Conservation (phyloP, 2,329 filamentous ascomycete genomes). For the Fusarium redolens region DNA sequence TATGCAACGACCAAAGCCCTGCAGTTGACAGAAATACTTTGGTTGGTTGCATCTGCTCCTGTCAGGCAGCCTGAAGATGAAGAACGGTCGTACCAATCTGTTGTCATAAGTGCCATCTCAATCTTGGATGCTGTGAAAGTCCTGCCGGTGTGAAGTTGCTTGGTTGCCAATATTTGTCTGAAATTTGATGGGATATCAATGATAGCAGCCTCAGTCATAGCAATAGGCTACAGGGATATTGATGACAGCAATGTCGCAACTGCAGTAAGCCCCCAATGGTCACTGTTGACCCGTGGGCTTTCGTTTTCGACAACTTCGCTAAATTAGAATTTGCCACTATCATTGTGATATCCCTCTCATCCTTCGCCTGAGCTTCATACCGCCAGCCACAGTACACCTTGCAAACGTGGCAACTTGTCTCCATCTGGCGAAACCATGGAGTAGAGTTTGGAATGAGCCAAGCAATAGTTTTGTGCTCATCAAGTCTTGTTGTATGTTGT, state of each 20-base stretch:
- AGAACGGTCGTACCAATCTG: constrained; percentile 12
- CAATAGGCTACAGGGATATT: constrained; percentile 15
- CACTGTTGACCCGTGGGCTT: constrained; percentile 23
- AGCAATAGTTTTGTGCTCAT: background rate
- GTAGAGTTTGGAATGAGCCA: background rate
- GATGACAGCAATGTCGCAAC: constrained; percentile 24
- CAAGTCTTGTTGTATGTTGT: background rate
- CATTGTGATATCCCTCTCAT: constrained; percentile 29
- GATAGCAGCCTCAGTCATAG: background rate
- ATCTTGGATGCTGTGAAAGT: background rate
- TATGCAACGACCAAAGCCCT: constrained; percentile 17
- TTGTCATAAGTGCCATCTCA: background rate
- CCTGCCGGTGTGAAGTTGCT: background rate
- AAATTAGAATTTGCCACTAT: constrained; percentile 36
- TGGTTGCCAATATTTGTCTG: background rate
- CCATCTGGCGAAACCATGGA: background rate
- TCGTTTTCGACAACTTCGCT: constrained; percentile 19
- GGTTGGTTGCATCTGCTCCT: constrained; percentile 22
- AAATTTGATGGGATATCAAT: background rate
- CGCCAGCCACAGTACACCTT: constrained; percentile 10
- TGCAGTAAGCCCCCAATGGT: constrained; percentile 16
- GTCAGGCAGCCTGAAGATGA: constrained; percentile 6
- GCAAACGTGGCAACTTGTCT: constrained; percentile 16
- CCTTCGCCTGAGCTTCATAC: constrained; percentile 11
- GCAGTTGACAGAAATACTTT: constrained; percentile 4